Evolutionary conservation across 108 stramenopile genomes (phyloP), one percentile per base, ranked within the genome.

Genomic region (Cyclotella cryptica): DNA sequence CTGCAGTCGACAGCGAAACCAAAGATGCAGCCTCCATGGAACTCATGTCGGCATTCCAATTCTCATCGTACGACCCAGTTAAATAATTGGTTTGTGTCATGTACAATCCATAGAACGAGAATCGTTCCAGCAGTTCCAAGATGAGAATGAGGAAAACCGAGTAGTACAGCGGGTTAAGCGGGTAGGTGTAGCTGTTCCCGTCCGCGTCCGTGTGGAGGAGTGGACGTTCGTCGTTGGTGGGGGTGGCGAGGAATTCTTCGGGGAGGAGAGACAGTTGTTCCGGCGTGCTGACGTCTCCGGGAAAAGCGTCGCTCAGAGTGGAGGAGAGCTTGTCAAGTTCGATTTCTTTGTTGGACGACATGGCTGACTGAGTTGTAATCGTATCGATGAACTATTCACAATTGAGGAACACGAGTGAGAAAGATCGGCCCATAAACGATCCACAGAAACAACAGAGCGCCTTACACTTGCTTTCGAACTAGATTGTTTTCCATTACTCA

Each of bases 61-160:
- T 27, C 5, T 55, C 63, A 40, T 76, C 51, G 69, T 82, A 76
- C 27, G 81, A 76, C 47, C 81, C 81, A 8, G 73, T 74, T 2
- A 80, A 45, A 39, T 67, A 80, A 28, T 77, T 72, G 21, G 85
- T 86, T 73, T 86, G 85, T 24, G 80, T 78, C 66, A 75, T 78
- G 72, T 77, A 74, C 66, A 86, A 42, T 46, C 85, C 85, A 45
- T 82, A 86, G 54, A 79, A 86, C 10, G 66, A 69, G 57, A 86
- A 79, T 11, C 85, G 68, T 64, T 86, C 85, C 58, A 86, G 54
- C 27, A 76, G 19, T 59, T 86, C 85, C 14, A 86, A 40, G 18
- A 86, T 27, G 43, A 86, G 78, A 15, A 86, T 86, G 14, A 81
- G 55, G 40, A 74, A 77, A 11, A 86, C 85, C 5, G 80, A 79